Conservation (phyloP, 495 filamentous ascomycete genomes). For the Geopyxis carbonaria region DNA sequence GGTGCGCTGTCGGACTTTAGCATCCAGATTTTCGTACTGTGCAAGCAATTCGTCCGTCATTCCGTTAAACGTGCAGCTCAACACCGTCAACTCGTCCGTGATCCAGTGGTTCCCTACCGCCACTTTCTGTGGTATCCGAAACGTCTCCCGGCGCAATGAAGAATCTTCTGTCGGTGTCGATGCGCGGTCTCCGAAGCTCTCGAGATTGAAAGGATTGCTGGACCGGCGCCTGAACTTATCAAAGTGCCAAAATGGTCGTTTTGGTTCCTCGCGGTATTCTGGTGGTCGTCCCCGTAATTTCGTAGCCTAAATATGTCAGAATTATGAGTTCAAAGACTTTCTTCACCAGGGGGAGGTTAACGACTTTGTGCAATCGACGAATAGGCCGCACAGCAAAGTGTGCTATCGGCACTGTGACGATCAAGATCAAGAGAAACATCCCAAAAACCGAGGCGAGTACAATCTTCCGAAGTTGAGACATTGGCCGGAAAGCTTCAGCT, state of each 20-base stretch:
- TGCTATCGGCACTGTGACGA: slow-evolving; percentile 47
- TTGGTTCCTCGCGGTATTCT: slow-evolving; percentile 7
- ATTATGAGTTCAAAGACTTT: slow-evolving; percentile 58
- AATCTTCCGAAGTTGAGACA: slow-evolving; percentile 53
- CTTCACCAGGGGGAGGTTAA: too few relatives aligned
- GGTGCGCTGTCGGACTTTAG: slow-evolving; percentile 68
- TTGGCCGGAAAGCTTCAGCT: slow-evolving; percentile 54
- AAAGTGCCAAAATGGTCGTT: too few relatives aligned
- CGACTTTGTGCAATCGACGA: slow-evolving; percentile 40
- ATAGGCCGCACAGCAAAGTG: slow-evolving; percentile 74
- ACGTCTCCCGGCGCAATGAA: slow-evolving; percentile 14
- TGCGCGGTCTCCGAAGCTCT: too few relatives aligned
- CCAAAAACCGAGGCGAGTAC: slow-evolving; percentile 73
- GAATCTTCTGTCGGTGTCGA: slow-evolving; percentile 1
- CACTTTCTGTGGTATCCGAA: slow-evolving; percentile 73
- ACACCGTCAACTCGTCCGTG: slow-evolving; percentile 73
- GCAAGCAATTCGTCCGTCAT: slow-evolving; percentile 82
- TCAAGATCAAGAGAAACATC: slow-evolving; percentile 47
- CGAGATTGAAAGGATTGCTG: too few relatives aligned
- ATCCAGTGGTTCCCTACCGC: slow-evolving; percentile 54
- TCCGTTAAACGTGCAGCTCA: slow-evolving; percentile 75
- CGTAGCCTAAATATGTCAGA: too few relatives aligned
- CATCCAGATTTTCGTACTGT: slow-evolving; percentile 69
- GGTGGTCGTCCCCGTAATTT: slow-evolving; percentile 5
- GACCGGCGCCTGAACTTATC: too few relatives aligned